These are phyloP conservation scores for Annulohypoxylon stygium DNA, from an alignment of 495 filamentous ascomycete species.

Conservation along the genomic window DNA sequence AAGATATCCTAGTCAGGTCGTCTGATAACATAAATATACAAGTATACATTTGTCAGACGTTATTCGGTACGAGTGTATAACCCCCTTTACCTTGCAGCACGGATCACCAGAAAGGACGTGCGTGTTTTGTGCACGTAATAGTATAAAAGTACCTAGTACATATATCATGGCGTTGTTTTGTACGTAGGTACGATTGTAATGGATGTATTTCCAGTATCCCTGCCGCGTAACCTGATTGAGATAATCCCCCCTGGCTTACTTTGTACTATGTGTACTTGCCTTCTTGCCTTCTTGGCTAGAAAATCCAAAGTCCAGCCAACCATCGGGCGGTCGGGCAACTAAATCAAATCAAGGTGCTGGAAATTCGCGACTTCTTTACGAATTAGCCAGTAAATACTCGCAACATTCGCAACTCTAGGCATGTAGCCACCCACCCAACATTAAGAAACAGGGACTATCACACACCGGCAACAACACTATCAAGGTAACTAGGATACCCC, in stretches of 20 bases:
- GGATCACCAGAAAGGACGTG: constrained; percentile 9
- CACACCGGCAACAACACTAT: constrained; percentile 14
- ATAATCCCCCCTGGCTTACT: constrained; percentile 16
- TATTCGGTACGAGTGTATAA: constrained; percentile 19
- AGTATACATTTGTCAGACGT: no score
- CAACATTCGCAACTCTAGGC: constrained; percentile 19
- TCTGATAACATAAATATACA: neutral
- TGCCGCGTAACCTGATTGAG: constrained; percentile 26
- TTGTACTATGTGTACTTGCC: neutral
- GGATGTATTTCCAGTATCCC: neutral
- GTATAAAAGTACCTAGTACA: neutral
- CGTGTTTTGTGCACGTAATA: constrained; percentile 9
- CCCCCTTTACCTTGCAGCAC: constrained; percentile 43
- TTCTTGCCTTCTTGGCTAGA: neutral
- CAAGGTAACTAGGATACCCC: constrained; percentile 25
- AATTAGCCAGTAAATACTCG: constrained; percentile 1
- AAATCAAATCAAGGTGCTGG: constrained; percentile 18
- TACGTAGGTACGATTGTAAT: neutral
- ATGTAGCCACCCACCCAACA: constrained; percentile 37
- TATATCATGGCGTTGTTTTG: neutral
- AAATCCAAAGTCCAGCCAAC: constrained; percentile 36
- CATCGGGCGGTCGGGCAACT: constrained; percentile 38
- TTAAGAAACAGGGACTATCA: constrained; percentile 24
- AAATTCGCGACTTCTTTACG: constrained; percentile 14
- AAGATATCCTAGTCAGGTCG: neutral